Base-by-base conservation (phyloP, 2,329 filamentous ascomycete genomes). In the Fusarium haematococcum region DNA sequence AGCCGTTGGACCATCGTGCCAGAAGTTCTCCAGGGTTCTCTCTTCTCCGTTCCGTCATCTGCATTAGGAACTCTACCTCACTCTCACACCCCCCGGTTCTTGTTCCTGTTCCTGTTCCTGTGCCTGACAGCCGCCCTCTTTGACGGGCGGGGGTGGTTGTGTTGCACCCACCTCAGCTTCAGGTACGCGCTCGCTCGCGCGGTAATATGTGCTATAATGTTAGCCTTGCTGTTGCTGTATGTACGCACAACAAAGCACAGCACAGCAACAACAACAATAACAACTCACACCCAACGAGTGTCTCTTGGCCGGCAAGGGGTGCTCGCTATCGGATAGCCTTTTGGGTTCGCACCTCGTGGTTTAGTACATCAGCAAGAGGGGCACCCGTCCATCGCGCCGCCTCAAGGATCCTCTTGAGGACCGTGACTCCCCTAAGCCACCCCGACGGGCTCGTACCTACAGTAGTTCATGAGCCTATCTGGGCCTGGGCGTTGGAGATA, bases 111-210 rank as follows among this genome's bases (percentile, higher is more conserved):
- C 35, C 41, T 68, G 30, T 60, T 66, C 48, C n/a, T 68, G 68
- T 70, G 58, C 52, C 43, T 64, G 62, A 59, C 63, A 68, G 69
- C 62, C 63, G 35, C 61, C 63, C 23, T 63, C 58, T 54, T 62
- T 64, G 32, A 69, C 69, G 62, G 67, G 52, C 52, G 74, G 75
- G 76, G 72, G 48, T 32, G 69, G 67, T 75, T 66, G 70, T 64
- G 77, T 78, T 78, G 73, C 77, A 78, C 77, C 73, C 39, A 78
- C 77, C 60, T 78, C 77, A 78, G 77, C 77, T 78, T 78, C 77
- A 78, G 77, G 76, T 78, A 61, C 35, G 58, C 52, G 23, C 56
- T 61, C 63, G 63, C 63, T 61, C 60, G 58, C 66, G 58, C 57
- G 48, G 67, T 67, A 71, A 70, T 70, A 70, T 50, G 43, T 56